phyloP scores from a whole-genome alignment of 306 rosid species.

The Vigna trinervia region DNA sequence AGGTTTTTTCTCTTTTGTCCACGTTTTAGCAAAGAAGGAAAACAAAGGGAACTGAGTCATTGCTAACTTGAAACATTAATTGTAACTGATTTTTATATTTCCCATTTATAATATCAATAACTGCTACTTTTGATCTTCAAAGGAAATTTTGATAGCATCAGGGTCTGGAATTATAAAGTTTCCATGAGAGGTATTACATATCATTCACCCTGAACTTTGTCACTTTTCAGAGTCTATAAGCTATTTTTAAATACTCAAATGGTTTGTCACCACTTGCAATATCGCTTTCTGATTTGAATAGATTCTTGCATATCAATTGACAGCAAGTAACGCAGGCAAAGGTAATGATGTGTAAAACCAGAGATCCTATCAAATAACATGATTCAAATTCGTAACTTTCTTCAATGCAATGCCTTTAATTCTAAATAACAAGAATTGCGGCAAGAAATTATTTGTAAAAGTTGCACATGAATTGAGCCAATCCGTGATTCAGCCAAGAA shows the following conservation, averaged over 20 bases:
- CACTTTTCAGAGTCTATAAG: not conserved
- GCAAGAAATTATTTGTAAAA: slow-evolving; percentile 32
- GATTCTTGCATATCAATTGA: slow-evolving; percentile 14
- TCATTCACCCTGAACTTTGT: slow-evolving; percentile 1
- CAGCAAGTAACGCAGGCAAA: not conserved
- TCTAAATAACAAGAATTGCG: slow-evolving; percentile 11
- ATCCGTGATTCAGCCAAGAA: slow-evolving; percentile 35
- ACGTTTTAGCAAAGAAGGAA: slow-evolving; percentile 25
- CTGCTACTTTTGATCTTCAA: not conserved
- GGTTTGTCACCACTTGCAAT: slow-evolving; percentile 26
- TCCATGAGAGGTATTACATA: not conserved
- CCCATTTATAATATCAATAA: slow-evolving; percentile 4
- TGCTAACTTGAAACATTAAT: not conserved
- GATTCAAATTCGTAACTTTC: slow-evolving; percentile 12
- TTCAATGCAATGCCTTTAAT: not conserved
- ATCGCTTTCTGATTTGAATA: slow-evolving; percentile 16
- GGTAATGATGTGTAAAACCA: slow-evolving; percentile 13
- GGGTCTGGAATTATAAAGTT: not conserved
- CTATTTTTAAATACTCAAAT: slow-evolving; percentile 1
- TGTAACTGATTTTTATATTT: not conserved
- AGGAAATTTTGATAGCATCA: not conserved
- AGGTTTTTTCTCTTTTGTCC: slow-evolving; percentile 23
- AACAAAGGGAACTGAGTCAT: slow-evolving; percentile 16
- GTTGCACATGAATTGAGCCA: slow-evolving; percentile 44
- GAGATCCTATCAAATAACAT: slow-evolving; percentile 18